Percentiles rank a stretch among this genome's conserved stretches.
Conservation (phyloP, 2,329 filamentous ascomycete genomes). For the Fusarium clavum region DNA sequence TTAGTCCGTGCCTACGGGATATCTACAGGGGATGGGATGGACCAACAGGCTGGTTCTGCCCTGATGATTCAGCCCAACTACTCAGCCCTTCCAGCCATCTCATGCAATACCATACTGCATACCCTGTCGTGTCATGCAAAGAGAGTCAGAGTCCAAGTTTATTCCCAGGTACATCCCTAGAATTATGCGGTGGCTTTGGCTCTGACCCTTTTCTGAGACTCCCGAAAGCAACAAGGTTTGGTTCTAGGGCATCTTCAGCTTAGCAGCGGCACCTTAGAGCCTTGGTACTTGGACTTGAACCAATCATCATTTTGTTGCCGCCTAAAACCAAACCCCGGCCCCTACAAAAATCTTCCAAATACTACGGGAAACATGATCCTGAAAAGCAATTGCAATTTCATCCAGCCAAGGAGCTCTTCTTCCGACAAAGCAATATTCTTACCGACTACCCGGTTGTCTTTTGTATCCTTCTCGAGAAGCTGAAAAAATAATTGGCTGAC, state of each 20-base stretch:
- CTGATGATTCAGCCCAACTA: slow-evolving; percentile 17
- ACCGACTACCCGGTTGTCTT: neutral
- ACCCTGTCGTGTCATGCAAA: neutral
- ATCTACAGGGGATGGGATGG: neutral
- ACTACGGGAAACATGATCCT: slow-evolving; percentile 7
- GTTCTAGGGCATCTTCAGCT: slow-evolving; percentile 6
- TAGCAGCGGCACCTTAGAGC: slow-evolving; percentile 6
- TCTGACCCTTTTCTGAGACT: neutral
- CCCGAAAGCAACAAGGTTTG: slow-evolving; percentile 18
- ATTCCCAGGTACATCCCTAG: neutral
- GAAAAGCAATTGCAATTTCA: neutral
- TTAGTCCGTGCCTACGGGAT: slow-evolving; percentile 6
- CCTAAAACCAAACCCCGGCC: neutral
- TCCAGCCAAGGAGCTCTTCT: neutral
- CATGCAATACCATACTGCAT: neutral
- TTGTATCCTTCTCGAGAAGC: neutral
- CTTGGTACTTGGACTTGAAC: neutral
- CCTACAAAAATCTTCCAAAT: neutral
- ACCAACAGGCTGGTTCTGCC: neutral
- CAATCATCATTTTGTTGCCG: slow-evolving; percentile 4
- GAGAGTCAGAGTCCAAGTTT: neutral
- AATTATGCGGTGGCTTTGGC: neutral
- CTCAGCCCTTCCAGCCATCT: slow-evolving; percentile 4
- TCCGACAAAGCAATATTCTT: neutral
- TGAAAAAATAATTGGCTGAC: slow-evolving; percentile 1